Conservation (phyloP, 2,329 filamentous ascomycete genomes). For the Xenoacremonium recifei region DNA sequence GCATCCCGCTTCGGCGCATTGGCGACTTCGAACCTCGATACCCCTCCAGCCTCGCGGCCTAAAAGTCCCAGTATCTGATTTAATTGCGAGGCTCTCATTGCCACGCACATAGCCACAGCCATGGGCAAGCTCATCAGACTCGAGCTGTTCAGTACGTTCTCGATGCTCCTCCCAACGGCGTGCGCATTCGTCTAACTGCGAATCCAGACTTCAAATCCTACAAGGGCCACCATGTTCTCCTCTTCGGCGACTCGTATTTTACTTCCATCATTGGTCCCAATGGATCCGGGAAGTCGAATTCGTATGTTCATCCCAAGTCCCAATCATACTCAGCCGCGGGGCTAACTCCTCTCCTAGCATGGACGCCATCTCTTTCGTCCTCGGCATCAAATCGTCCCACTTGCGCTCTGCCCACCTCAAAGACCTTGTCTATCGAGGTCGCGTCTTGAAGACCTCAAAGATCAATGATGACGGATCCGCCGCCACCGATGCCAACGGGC, state of each 20-base stretch:
- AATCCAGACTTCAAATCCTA: constrained; percentile 95
- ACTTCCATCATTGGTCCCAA: constrained; percentile 99
- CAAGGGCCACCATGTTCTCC: constrained; percentile 89
- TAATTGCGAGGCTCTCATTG: constrained; percentile 11
- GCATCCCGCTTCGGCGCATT: constrained; percentile 15
- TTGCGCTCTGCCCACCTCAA: constrained; percentile 89
- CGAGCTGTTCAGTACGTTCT: constrained; percentile 80
- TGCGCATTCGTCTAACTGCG: constrained; percentile 16
- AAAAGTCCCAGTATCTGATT: constrained; percentile 2
- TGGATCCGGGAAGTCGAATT: constrained; percentile 99
- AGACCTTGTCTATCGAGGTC: constrained; percentile 93
- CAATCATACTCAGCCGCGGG: no score
- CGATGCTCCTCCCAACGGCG: constrained; percentile 1
- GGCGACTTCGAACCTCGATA: constrained; percentile 12
- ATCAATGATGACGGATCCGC: constrained; percentile 90
- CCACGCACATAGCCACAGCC: constrained; percentile 34
- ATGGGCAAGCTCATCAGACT: constrained; percentile 98
- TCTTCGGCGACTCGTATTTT: constrained; percentile 98
- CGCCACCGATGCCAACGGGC: constrained; percentile 61
- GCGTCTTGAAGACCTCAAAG: constrained; percentile 86
- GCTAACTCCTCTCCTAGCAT: constrained; percentile 60
- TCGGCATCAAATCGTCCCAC: constrained; percentile 98
- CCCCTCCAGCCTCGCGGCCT: constrained; percentile 13
- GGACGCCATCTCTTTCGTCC: constrained; percentile 98
- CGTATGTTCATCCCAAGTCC: constrained; percentile 53